These are phyloP conservation scores for Neurospora terricola DNA, from an alignment of 495 filamentous ascomycete genomes.

Conservation along the genomic window DNA sequence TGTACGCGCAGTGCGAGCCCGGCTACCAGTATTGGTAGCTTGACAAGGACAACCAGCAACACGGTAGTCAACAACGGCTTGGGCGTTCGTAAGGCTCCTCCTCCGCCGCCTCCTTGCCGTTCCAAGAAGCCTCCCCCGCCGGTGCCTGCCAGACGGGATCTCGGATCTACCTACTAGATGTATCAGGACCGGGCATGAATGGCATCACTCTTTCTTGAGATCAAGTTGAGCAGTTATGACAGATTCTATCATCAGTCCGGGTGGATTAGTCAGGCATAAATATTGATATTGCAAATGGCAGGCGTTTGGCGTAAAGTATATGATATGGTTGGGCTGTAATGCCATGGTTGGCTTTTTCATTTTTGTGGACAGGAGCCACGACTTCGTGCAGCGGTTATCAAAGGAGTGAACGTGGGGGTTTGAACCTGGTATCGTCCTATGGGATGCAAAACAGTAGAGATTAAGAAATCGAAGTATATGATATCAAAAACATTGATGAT, in stretches of 20 bases:
- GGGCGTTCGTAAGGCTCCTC: conserved; percentile 57
- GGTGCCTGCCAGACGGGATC: conserved; percentile 31
- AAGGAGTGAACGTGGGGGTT: neutral
- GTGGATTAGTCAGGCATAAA: neutral
- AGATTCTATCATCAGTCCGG: neutral
- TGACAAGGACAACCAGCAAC: conserved; percentile 43
- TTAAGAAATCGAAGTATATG: neutral
- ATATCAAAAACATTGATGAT: neutral
- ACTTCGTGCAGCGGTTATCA: neutral
- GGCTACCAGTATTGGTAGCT: conserved; percentile 51
- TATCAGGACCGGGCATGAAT: neutral
- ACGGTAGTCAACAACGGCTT: conserved; percentile 35
- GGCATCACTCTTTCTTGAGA: neutral
- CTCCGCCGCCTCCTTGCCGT: conserved; percentile 72
- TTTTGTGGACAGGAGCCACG: neutral
- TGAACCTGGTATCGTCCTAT: neutral
- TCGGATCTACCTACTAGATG: conserved; percentile 18
- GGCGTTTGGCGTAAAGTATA: conserved; percentile 1
- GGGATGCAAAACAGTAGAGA: neutral
- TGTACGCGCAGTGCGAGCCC: conserved; percentile 49
- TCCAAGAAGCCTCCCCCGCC: conserved; percentile 72
- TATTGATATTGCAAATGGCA: neutral
- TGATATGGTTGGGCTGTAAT: neutral
- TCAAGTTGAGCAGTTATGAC: neutral
- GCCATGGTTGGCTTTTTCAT: neutral